These are phyloP conservation scores for Ceratobasidium sp. DNA, from an alignment of 1,284 basidiomycete species.

Conservation along the genomic window DNA sequence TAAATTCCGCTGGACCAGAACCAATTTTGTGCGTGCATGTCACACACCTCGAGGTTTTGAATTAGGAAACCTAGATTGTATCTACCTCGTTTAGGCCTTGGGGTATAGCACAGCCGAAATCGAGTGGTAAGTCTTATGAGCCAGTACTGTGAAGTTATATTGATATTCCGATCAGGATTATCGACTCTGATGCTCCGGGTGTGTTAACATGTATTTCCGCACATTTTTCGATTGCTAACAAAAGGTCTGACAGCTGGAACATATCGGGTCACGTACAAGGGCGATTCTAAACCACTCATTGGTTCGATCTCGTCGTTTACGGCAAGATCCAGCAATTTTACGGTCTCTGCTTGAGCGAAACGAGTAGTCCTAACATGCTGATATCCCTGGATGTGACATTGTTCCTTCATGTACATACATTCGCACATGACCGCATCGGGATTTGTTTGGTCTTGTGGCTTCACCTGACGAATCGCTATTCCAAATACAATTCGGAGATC, in stretches of 20 bases:
- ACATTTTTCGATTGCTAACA: background rate
- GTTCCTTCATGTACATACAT: background rate
- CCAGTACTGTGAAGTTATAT: background rate
- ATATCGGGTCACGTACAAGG: constrained; percentile 76
- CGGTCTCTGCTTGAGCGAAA: constrained; percentile 50
- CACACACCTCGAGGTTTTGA: no score
- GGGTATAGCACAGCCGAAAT: constrained; percentile 39
- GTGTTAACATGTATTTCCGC: constrained; percentile 44
- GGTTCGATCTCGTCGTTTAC: constrained; percentile 68
- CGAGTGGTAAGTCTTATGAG: constrained; percentile 35
- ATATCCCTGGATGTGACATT: background rate
- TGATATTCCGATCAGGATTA: constrained; percentile 57
- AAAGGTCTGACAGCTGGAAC: constrained; percentile 44
- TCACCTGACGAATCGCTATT: background rate
- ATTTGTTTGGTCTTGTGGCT: constrained; percentile 4
- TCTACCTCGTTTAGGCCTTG: constrained; percentile 6
- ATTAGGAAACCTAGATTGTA: no score
- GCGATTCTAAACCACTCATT: constrained; percentile 69
- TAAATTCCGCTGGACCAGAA: constrained; percentile 69
- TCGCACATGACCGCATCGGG: constrained; percentile 14
- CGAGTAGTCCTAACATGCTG: background rate
- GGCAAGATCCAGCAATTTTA: constrained; percentile 68
- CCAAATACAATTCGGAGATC: constrained; percentile 35
- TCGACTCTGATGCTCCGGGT: constrained; percentile 67
- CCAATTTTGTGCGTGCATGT: constrained; percentile 60